phyloP scores from a whole-genome alignment of 108 stramenopile species.

The Phaeodactylum tricornutum region DNA sequence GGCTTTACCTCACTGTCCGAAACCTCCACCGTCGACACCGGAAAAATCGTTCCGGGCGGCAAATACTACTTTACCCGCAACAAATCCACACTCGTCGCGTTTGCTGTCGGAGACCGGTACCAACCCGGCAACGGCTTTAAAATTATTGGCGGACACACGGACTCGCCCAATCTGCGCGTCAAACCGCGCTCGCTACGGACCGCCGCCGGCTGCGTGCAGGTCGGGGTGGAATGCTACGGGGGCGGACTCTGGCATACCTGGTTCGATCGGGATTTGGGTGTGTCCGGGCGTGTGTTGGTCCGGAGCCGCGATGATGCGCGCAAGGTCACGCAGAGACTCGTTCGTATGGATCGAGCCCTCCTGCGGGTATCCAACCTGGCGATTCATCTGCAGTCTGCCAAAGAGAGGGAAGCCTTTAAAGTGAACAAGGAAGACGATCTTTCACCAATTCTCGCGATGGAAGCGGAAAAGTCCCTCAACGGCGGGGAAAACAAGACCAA shows the following conservation, averaged over 20 bases:
- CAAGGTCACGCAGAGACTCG: slow-evolving; percentile 34
- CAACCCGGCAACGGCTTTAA: slow-evolving; percentile 58
- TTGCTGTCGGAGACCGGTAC: slow-evolving; percentile 74
- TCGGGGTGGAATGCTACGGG: slow-evolving; percentile 94
- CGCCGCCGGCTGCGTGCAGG: slow-evolving; percentile 41
- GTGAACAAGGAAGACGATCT: slow-evolving; percentile 93
- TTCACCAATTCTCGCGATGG: slow-evolving; percentile 82
- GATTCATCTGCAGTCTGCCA: slow-evolving; percentile 87
- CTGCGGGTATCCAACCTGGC: slow-evolving; percentile 90
- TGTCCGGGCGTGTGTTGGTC: slow-evolving; percentile 90
- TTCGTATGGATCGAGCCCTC: slow-evolving; percentile 65
- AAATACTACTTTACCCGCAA: slow-evolving; percentile 93
- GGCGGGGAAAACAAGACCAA: slow-evolving; percentile 8
- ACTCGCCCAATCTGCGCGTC: slow-evolving; percentile 84
- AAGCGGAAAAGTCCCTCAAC: slow-evolving; percentile 57
- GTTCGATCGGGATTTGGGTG: slow-evolving; percentile 91
- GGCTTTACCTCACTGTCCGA: slow-evolving; percentile 62
- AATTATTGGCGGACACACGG: slow-evolving; percentile 92
- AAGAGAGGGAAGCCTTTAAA: slow-evolving; percentile 78
- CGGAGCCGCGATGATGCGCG: slow-evolving; percentile 10
- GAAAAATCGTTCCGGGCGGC: slow-evolving; percentile 49
- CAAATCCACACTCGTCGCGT: slow-evolving; percentile 86
- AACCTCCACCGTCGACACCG: slow-evolving; percentile 2
- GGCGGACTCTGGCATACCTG: slow-evolving; percentile 95
- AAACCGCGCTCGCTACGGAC: slow-evolving; percentile 81